These are phyloP conservation scores for Nigrospora osmanthi DNA, from an alignment of 2,329 filamentous ascomycete species.

Conservation along the genomic window DNA sequence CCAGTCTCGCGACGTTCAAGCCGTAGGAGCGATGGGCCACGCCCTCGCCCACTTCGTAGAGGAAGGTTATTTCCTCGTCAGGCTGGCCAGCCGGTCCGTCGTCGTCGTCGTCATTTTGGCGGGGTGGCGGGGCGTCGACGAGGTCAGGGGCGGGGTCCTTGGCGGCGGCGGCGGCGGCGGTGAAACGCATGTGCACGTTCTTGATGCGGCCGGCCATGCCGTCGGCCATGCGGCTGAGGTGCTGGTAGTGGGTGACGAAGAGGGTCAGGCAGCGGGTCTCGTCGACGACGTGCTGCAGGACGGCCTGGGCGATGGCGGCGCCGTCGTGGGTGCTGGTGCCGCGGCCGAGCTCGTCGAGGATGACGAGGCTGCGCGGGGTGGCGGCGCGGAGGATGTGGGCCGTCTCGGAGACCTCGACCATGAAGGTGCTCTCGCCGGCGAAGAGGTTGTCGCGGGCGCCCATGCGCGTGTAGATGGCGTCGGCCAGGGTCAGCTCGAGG, in stretches of 20 bases:
- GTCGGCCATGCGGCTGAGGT: constrained; percentile 62
- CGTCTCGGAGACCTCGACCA: constrained; percentile 95
- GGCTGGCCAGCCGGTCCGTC: constrained; percentile 28
- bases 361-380: constrained; percentile 75
- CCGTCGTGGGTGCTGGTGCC: constrained; percentile 95
- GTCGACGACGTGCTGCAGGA: constrained; percentile 75
- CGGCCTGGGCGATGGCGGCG: constrained; percentile 88
- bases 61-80: constrained; percentile 79
- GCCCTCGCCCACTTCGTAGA: constrained; percentile 88
- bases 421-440: constrained; percentile 90
- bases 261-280: constrained; percentile 72
- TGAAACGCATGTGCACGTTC: constrained; percentile 95
- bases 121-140: constrained; percentile 1
- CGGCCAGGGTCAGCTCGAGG: constrained; percentile 70
- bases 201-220: constrained; percentile 59
- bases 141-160: background rate
- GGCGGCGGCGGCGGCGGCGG: constrained; percentile 23
- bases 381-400: constrained; percentile 84
- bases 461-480: constrained; percentile 92
- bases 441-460: constrained; percentile 95
- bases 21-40: constrained; percentile 93
- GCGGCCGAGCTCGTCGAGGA: constrained; percentile 89
- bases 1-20: constrained; percentile 82
- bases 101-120: constrained; percentile 9
- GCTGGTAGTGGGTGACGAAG: constrained; percentile 98